Evolutionary conservation across 1,284 basidiomycete genomes (phyloP), one percentile per base, ranked within the genome.

Genomic region (Paramarasmius palmivorus): DNA sequence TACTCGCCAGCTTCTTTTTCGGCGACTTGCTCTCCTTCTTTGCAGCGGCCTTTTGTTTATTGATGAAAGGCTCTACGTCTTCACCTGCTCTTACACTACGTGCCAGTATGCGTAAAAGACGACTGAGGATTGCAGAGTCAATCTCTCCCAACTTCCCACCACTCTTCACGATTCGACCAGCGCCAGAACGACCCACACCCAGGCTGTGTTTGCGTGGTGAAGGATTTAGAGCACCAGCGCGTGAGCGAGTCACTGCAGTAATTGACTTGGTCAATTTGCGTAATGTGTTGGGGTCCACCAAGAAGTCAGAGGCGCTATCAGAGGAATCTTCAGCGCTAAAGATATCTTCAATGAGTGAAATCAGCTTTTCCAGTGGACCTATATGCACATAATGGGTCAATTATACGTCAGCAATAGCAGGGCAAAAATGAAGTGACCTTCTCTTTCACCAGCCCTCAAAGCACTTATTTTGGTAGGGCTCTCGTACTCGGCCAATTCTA

Each of bases 291-390:
- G 79, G 71, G 32, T 83, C 77, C 19, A 94, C 82, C 12, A 70
- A 65, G 4, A 75, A 58, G 37, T 82, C 78, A 1, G 82, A 73
- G 55, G 90, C 86, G 1, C 86, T 77, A 2, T 89, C 81, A 19
- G 96, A 75, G 0, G 81, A 69, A 64, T 96, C 94, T 64, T 95
- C 90, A 0, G 93, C 91, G 65, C 95, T 92, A 59, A 95, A 91
- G 19, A 96, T 82, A 53, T 95, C 92, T 57, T 95, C 92, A 1
- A 95, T 73, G 17, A 88, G 67, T 5, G 77, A 76, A 6, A 49
- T 23, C 2, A 56, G 35, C 48, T 55, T 57, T 36, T 57, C 53
- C 3, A 57, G 46, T 34, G 40, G 55, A 37, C 35, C 48, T 44
- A 14, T 49, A 25, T 36, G 37, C 14, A 49, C 39, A 23, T 45